Evolutionary conservation across 2,329 filamentous ascomycete genomes (phyloP).

Genomic region (Colletotrichum liriopes): DNA sequence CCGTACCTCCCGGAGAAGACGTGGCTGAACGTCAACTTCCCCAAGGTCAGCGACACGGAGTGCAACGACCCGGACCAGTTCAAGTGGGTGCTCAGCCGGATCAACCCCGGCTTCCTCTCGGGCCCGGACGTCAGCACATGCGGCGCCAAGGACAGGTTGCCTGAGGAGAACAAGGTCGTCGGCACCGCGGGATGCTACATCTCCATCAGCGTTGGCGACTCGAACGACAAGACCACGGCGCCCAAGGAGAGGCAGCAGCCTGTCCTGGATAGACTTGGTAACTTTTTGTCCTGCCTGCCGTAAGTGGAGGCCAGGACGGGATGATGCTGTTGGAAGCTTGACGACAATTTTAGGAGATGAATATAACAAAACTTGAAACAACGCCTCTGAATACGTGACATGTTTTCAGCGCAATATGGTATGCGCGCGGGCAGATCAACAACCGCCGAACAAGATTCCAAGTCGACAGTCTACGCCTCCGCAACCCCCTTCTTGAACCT

Average conservation of each 20-base stretch:
- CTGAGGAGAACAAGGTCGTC: conserved; percentile 71
- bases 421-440: background rate
- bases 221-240: conserved; percentile 71
- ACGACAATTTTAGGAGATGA: background rate
- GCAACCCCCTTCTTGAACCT: background rate
- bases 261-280: conserved; percentile 66
- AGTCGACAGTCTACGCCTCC: too few relatives aligned
- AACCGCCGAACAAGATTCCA: background rate
- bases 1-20: conserved; percentile 74
- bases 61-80: conserved; percentile 71
- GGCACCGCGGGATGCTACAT: conserved; percentile 69
- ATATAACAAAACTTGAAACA: background rate
- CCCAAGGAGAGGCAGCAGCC: conserved; percentile 64
- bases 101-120: conserved; percentile 70
- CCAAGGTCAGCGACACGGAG: conserved; percentile 36
- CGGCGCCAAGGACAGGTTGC: conserved; percentile 64
- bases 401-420: background rate
- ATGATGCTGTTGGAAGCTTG: background rate
- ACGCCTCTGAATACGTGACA: background rate
- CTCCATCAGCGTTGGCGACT: conserved; percentile 72
- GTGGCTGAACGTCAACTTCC: conserved; percentile 80
- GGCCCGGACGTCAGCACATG: conserved; percentile 72
- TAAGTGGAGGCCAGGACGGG: conserved; percentile 17
- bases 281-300: conserved; percentile 64
- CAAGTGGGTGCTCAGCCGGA: conserved; percentile 75